phyloP scores from a whole-genome alignment of 1,284 basidiomycete genomes.

The Trametes hirsuta region DNA sequence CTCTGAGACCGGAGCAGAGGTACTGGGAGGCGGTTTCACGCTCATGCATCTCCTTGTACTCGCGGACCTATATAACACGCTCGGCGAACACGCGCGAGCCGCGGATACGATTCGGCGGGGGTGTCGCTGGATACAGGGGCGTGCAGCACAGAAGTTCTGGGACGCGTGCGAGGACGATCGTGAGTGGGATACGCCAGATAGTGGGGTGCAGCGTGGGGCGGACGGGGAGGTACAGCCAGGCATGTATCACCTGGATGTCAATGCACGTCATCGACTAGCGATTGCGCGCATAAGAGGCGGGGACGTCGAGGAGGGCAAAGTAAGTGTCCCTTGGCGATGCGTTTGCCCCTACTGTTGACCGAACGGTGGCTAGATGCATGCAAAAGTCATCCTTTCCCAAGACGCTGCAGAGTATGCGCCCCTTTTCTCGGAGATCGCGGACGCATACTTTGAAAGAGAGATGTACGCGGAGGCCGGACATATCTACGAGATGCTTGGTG shows the following conservation, averaged over 20 bases:
- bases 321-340: slow-evolving; percentile 37
- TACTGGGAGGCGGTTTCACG: slow-evolving; percentile 54
- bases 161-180: slow-evolving; percentile 85
- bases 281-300: slow-evolving; percentile 84
- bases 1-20: slow-evolving; percentile 32
- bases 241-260: slow-evolving; percentile 73
- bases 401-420: slow-evolving; percentile 78
- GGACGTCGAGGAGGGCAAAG: slow-evolving; percentile 82
- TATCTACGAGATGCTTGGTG: slow-evolving; percentile 77
- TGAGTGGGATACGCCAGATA: slow-evolving; percentile 73
- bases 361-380: slow-evolving; percentile 62
- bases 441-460: slow-evolving; percentile 78
- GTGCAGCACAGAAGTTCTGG: slow-evolving; percentile 79
- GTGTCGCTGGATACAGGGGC: slow-evolving; percentile 88
- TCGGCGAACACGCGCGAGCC: slow-evolving; percentile 71
- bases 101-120: slow-evolving; percentile 77
- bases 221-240: slow-evolving; percentile 51
- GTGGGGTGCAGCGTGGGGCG: slow-evolving; percentile 28
- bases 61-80: slow-evolving; percentile 80
- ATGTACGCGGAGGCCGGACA: slow-evolving; percentile 77
- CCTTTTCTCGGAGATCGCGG: slow-evolving; percentile 83
- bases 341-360: background rate
- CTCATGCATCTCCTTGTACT: slow-evolving; percentile 76
- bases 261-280: slow-evolving; percentile 86
- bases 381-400: slow-evolving; percentile 68